phyloP scores from a whole-genome alignment of 2,329 filamentous ascomycete species.

The Cadophora sp. region DNA sequence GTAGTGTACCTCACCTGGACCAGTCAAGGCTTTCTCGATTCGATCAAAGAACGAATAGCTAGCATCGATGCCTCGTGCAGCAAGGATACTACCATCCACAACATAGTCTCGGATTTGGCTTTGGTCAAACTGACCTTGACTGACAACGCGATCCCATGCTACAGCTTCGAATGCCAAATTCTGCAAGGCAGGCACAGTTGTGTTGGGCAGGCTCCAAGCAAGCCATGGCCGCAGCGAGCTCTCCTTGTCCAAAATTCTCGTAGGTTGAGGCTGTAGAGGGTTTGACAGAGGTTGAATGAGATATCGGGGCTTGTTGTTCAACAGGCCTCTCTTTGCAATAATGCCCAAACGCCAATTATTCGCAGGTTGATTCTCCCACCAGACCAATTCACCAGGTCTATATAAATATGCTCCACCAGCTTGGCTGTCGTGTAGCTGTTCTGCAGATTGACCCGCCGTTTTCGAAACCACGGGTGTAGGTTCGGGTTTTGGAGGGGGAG shows the following conservation, averaged over 20 bases:
- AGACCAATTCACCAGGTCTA: constrained; percentile 61
- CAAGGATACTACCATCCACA: constrained; percentile 64
- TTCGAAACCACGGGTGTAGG: constrained; percentile 9
- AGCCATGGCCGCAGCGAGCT: constrained; percentile 60
- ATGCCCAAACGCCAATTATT: constrained; percentile 61
- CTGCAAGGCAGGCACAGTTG: constrained; percentile 53
- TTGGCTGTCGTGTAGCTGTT: constrained; percentile 57
- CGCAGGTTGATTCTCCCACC: constrained; percentile 55
- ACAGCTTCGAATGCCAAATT: constrained; percentile 54
- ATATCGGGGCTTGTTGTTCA: constrained; percentile 48
- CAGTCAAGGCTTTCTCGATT: constrained; percentile 49
- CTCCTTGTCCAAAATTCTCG: constrained; percentile 53
- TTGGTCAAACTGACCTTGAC: constrained; percentile 47
- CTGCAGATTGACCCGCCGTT: constrained; percentile 39
- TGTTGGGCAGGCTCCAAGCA: constrained; percentile 62
- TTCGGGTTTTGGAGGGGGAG: constrained; percentile 24
- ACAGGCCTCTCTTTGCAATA: constrained; percentile 53
- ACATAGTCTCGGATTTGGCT: constrained; percentile 55
- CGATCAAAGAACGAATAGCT: constrained; percentile 60
- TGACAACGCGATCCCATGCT: constrained; percentile 55
- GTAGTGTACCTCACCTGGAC: constrained; percentile 53
- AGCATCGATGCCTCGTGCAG: constrained; percentile 60
- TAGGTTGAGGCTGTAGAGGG: constrained; percentile 48
- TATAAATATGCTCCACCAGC: constrained; percentile 56
- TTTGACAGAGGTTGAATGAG: constrained; percentile 57